Percentiles rank a stretch among this genome's conserved stretches.
These are phyloP conservation scores for Amaranthus cruentus DNA, from an alignment of 148 eudicot species.

Conservation along the genomic window DNA sequence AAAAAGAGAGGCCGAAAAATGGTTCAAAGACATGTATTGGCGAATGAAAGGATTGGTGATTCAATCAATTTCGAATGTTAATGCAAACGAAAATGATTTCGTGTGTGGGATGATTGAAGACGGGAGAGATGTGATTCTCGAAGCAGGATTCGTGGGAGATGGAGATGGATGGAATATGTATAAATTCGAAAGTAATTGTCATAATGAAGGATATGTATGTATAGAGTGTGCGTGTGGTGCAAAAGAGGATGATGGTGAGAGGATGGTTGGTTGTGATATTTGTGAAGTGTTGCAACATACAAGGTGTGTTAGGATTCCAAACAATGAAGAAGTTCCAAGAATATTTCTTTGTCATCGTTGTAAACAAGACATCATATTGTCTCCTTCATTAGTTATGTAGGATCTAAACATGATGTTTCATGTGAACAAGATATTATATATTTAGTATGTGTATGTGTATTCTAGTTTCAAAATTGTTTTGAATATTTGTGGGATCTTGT, in stretches of 20 bases:
- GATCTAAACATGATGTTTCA: not conserved
- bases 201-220: constrained; percentile 30
- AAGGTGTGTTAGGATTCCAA: constrained; percentile 70
- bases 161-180: constrained; percentile 23
- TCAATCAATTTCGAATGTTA: constrained; percentile 32
- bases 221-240: constrained; percentile 85
- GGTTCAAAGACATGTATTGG: constrained; percentile 52
- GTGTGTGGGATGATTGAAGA: constrained; percentile 35
- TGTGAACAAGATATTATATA: too few species aligned
- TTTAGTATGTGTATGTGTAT: too few species aligned
- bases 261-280: constrained; percentile 87
- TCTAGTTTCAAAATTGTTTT: too few species aligned
- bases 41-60: constrained; percentile 45
- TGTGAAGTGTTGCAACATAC: constrained; percentile 95
- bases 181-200: constrained; percentile 16
- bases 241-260: constrained; percentile 77
- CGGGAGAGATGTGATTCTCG: constrained; percentile 47
- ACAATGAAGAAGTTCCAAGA: constrained; percentile 58
- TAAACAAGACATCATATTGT: constrained; percentile 60
- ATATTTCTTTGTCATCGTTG: constrained; percentile 77
- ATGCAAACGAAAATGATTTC: constrained; percentile 32
- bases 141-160: constrained; percentile 37
- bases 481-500: too few species aligned
- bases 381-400: constrained; percentile 47
- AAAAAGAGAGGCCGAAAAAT: constrained; percentile 49